Conservation (phyloP, 176 grass and related monocot species). For the Tillandsia leiboldiana region DNA sequence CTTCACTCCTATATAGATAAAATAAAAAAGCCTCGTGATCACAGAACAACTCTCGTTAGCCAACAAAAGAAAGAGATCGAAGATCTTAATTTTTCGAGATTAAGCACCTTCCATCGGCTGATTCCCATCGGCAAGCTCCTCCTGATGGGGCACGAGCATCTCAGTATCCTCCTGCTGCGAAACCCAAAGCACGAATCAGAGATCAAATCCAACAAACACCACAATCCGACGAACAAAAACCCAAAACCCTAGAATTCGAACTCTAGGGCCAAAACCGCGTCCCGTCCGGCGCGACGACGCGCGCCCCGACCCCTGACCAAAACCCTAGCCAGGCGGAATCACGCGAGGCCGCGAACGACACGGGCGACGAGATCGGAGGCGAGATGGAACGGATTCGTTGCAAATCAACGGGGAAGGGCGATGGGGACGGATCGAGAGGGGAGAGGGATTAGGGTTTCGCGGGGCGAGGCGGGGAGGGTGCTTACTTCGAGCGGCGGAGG, state of each 20-base stretch:
- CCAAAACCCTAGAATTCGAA: conserved; percentile 2
- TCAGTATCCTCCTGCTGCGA: conserved; percentile 46
- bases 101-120: conserved; percentile 51
- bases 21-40: too few species aligned
- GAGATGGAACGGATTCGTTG: too few species aligned
- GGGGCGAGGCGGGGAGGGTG: not conserved
- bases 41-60: not conserved
- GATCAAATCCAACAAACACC: conserved; percentile 18
- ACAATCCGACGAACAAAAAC: not conserved
- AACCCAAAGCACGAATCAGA: not conserved
- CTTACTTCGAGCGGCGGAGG: conserved; percentile 41
- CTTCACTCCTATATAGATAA: too few species aligned
- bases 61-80: not conserved
- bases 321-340: conserved; percentile 4
- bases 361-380: not conserved
- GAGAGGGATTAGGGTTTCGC: not conserved
- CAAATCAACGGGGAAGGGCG: not conserved
- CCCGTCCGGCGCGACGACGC: conserved; percentile 1
- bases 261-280: not conserved
- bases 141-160: conserved; percentile 44
- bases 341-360: not conserved
- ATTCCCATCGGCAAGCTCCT: conserved; percentile 33
- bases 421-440: not conserved
- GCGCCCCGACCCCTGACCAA: not conserved
- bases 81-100: not conserved